Conservation (phyloP, 2,329 filamentous ascomycete genomes). For the Metarhizium robertsii region DNA sequence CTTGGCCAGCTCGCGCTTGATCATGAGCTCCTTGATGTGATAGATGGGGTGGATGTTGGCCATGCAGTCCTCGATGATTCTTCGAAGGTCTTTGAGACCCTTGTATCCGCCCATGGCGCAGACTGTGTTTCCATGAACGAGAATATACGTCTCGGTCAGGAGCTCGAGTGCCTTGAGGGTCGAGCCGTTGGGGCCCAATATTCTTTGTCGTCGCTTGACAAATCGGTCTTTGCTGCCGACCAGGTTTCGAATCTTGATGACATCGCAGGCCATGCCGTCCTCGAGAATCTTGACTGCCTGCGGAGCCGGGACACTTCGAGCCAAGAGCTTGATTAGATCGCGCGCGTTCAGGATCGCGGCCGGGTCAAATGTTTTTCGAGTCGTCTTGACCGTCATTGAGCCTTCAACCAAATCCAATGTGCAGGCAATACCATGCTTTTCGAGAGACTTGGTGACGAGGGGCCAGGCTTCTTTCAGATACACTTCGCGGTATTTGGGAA, state of each 20-base stretch:
- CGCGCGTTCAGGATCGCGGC: constrained; percentile 88
- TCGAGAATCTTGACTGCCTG: constrained; percentile 93
- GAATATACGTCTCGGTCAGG: constrained; percentile 81
- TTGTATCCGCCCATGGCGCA: constrained; percentile 87
- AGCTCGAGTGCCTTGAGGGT: constrained; percentile 92
- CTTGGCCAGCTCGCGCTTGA: constrained; percentile 84
- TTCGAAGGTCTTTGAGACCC: constrained; percentile 82
- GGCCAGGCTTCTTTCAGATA: constrained; percentile 93
- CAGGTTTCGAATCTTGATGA: constrained; percentile 89
- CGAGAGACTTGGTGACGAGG: constrained; percentile 74
- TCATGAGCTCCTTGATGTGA: constrained; percentile 67
- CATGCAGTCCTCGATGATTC: constrained; percentile 94
- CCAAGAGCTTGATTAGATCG: constrained; percentile 87
- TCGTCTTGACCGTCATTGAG: constrained; percentile 94
- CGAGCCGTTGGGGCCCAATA: constrained; percentile 82
- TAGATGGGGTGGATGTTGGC: constrained; percentile 95
- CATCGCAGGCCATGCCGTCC: constrained; percentile 83
- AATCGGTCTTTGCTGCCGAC: constrained; percentile 93
- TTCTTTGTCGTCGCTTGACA: constrained; percentile 86
- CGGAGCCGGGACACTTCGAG: constrained; percentile 83
- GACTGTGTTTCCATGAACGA: constrained; percentile 96
- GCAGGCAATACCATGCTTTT: constrained; percentile 82
- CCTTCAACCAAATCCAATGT: constrained; percentile 92
- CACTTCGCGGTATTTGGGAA: constrained; percentile 93
- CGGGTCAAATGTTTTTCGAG: constrained; percentile 82